Conservation (phyloP, 768 basidiomycete genomes). For the Hygrophorus pudorinus region DNA sequence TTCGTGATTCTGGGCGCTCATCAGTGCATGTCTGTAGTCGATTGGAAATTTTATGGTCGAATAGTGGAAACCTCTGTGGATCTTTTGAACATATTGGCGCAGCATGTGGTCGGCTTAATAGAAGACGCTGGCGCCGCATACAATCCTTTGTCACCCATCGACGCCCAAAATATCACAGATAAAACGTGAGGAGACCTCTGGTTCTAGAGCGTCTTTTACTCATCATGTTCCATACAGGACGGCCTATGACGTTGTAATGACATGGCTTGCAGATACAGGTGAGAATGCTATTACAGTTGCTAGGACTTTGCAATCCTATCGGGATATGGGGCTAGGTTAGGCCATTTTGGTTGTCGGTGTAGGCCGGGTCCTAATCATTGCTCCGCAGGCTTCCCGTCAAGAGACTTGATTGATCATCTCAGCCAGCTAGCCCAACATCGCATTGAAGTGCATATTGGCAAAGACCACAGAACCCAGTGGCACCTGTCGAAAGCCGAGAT, state of each 20-base stretch:
- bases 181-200: constrained; percentile 25
- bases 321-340: constrained; percentile 36
- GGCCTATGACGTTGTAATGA: constrained; percentile 26
- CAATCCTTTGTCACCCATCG: constrained; percentile 25
- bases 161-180: constrained; percentile 22
- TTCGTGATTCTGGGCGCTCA: background rate
- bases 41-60: constrained; percentile 44
- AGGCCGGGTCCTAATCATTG: background rate
- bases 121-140: constrained; percentile 11
- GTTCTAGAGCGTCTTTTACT: background rate
- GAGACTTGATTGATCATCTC: constrained; percentile 39
- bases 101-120: constrained; percentile 21
- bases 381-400: constrained; percentile 33
- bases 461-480: constrained; percentile 12
- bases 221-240: constrained; percentile 19
- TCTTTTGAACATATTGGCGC: constrained; percentile 30
- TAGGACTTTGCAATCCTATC: constrained; percentile 33
- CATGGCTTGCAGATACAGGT: constrained; percentile 30
- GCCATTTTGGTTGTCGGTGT: background rate
- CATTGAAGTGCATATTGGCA: constrained; percentile 10
- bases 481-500: constrained; percentile 22
- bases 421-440: constrained; percentile 30
- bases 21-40: constrained; percentile 26
- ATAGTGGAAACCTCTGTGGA: constrained; percentile 30
- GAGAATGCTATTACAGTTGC: constrained; percentile 24